These are phyloP conservation scores for Mucuna pruriens DNA, from an alignment of 306 rosid genomes.

Conservation along the genomic window DNA sequence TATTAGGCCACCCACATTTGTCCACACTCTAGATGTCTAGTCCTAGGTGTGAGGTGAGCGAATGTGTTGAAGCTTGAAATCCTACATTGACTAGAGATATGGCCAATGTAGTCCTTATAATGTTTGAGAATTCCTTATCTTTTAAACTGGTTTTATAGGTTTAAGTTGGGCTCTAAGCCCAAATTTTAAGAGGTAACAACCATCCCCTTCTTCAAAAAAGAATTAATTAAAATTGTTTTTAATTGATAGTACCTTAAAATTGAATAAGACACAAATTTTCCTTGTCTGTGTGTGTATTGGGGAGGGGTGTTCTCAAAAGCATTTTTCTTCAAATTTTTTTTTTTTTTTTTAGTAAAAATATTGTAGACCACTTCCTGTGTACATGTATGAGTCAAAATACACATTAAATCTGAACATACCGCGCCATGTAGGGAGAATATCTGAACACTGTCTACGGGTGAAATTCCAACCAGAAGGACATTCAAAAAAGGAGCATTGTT, in stretches of 20 bases:
- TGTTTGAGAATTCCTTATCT: neutral
- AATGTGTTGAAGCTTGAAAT: neutral
- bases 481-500: conserved; percentile 82
- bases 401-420: conserved; percentile 56
- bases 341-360: neutral
- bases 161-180: neutral
- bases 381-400: conserved; percentile 3
- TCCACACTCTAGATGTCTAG: neutral
- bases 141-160: neutral
- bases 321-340: neutral
- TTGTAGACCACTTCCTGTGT: neutral
- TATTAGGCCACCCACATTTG: neutral
- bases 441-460: conserved; percentile 90
- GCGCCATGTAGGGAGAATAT: conserved; percentile 90
- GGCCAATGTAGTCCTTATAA: neutral
- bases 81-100: neutral
- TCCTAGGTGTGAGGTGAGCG: neutral
- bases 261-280: conserved; percentile 15
- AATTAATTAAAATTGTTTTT: neutral
- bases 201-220: neutral
- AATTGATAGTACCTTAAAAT: neutral
- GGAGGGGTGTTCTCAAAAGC: neutral
- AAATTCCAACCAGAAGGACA: conserved; percentile 82
- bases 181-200: neutral
- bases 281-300: neutral